Evolutionary conservation across 1,284 basidiomycete genomes (phyloP).

Genomic region (Neolentinus lepideus): DNA sequence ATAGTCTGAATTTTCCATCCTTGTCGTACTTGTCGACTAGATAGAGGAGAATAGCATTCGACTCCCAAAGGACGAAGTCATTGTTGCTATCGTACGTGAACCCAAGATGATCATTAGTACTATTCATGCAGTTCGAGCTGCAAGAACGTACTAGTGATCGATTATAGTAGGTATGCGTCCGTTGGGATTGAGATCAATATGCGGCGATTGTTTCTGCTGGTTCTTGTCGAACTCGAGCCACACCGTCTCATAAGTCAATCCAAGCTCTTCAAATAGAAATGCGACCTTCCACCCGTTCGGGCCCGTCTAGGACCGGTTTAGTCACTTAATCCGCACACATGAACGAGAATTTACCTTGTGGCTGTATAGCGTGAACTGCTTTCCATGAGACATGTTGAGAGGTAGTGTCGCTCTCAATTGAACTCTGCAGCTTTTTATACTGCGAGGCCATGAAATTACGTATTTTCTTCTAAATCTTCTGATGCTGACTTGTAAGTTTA

Average conservation of each 20-base stretch:
- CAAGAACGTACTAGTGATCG: slow-evolving; percentile 18
- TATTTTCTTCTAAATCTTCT: too few relatives aligned
- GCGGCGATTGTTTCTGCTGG: slow-evolving; percentile 20
- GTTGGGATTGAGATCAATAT: slow-evolving; percentile 22
- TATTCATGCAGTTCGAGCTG: too few relatives aligned
- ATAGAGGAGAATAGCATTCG: slow-evolving; percentile 61
- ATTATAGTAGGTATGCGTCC: slow-evolving; percentile 26
- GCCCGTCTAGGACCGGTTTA: background rate
- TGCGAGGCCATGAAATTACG: too few relatives aligned
- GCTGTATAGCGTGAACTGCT: slow-evolving; percentile 1
- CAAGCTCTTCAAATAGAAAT: slow-evolving; percentile 22
- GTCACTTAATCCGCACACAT: background rate
- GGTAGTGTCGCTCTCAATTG: too few relatives aligned
- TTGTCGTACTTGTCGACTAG: slow-evolving; percentile 55
- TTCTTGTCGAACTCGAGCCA: slow-evolving; percentile 19
- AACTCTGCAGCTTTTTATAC: too few relatives aligned
- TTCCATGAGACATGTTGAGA: background rate
- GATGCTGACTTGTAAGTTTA: too few relatives aligned
- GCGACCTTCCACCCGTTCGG: slow-evolving; percentile 17
- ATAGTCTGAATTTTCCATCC: slow-evolving; percentile 49
- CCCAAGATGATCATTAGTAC: too few relatives aligned
- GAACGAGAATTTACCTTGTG: background rate
- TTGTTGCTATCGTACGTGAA: slow-evolving; percentile 11
- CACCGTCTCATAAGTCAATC: slow-evolving; percentile 21
- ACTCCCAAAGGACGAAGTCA: slow-evolving; percentile 62